Conservation (phyloP, 176 grass and related monocot species). For the Rhynchospora pubera region DNA sequence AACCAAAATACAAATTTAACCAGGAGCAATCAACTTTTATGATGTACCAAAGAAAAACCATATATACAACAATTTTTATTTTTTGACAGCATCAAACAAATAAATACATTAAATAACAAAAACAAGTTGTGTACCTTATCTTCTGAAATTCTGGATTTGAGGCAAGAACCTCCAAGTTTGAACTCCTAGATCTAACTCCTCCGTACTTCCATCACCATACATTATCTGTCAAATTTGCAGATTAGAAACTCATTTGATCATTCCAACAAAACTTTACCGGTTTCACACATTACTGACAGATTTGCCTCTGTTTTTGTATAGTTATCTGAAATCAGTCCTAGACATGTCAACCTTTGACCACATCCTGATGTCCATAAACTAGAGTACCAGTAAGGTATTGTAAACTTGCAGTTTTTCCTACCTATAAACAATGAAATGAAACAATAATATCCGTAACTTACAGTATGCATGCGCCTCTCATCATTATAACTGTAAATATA, state of each 20-base stretch:
- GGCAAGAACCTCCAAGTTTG: conserved; percentile 82
- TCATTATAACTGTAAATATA: conserved; percentile 24
- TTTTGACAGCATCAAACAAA: background rate
- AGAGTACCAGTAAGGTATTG: background rate
- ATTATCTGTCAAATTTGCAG: conserved; percentile 47
- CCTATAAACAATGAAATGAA: background rate
- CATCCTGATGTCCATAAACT: background rate
- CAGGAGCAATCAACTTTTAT: background rate
- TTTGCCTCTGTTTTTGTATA: background rate
- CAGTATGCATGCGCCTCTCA: conserved; percentile 18
- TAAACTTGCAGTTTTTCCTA: background rate
- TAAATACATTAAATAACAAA: background rate
- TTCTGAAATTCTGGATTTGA: conserved; percentile 13
- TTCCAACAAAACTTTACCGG: background rate
- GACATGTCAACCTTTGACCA: background rate
- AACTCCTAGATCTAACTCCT: conserved; percentile 55
- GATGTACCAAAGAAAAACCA: background rate
- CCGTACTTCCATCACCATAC: conserved; percentile 44
- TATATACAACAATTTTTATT: background rate
- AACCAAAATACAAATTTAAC: background rate
- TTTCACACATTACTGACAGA: background rate
- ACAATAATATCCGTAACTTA: conserved; percentile 14
- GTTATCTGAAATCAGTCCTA: background rate
- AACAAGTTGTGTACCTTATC: conserved; percentile 9
- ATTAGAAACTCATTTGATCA: conserved; percentile 31